Evolutionary conservation across 169 alveolate genomes (phyloP).

Genomic region (Prorocentrum cordatum): DNA sequence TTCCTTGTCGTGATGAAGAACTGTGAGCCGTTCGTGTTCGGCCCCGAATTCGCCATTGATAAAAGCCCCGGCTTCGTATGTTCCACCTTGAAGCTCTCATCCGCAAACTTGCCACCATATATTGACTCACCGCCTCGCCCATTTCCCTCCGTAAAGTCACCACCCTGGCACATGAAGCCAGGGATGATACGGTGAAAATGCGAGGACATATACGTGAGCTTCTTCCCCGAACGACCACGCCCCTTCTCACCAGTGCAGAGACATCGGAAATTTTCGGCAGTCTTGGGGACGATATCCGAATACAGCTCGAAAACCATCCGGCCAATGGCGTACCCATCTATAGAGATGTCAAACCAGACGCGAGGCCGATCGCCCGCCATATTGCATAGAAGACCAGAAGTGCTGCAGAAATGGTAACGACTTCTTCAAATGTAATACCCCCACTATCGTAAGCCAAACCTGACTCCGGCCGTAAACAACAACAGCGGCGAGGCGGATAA

Average conservation of each 20-base stretch:
- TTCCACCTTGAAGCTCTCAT: conserved; percentile 87
- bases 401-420: no score
- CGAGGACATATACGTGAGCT: conserved; percentile 11
- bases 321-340: neutral
- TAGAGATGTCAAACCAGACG: conserved; percentile 45
- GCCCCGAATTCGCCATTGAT: conserved; percentile 91
- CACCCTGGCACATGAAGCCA: conserved; percentile 79
- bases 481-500: no score
- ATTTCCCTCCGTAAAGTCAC: conserved; percentile 81
- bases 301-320: conserved; percentile 44
- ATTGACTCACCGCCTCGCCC: conserved; percentile 75
- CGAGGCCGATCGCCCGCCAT: no score
- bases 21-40: conserved; percentile 90
- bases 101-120: conserved; percentile 89
- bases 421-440: no score
- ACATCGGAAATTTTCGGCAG: conserved; percentile 53
- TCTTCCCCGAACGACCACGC: neutral
- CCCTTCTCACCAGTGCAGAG: conserved; percentile 67
- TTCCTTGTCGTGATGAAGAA: conserved; percentile 84
- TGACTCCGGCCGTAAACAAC: no score
- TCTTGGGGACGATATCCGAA: conserved; percentile 23
- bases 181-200: conserved; percentile 55
- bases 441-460: no score
- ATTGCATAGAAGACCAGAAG: no score
- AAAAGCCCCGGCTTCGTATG: conserved; percentile 78